Evolutionary conservation across 2,329 filamentous ascomycete species (phyloP).

Genomic region (Nemania abortiva): DNA sequence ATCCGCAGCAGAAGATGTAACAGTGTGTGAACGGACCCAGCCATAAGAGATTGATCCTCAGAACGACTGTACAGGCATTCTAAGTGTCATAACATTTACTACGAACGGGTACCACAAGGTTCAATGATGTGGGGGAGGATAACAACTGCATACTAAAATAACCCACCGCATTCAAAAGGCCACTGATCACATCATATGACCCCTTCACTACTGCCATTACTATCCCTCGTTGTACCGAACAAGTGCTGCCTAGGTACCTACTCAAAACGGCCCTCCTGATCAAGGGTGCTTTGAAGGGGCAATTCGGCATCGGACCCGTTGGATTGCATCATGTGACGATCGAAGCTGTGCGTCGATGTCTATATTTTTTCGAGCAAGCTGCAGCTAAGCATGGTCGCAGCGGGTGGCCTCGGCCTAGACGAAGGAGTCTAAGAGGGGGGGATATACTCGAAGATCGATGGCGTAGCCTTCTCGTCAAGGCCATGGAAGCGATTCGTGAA

Average conservation of each 20-base stretch:
- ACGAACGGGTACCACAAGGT: neutral
- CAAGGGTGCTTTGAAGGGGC: conserved; percentile 52
- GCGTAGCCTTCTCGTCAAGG: conserved; percentile 53
- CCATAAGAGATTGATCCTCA: too few species aligned
- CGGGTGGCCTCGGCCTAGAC: conserved; percentile 48
- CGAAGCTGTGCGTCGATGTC: conserved; percentile 59
- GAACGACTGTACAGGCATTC: neutral
- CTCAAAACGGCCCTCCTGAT: conserved; percentile 43
- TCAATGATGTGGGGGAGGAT: neutral
- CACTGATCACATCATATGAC: neutral
- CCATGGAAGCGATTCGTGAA: conserved; percentile 59
- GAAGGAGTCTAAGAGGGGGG: neutral
- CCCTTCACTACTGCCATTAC: neutral
- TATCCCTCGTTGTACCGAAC: neutral
- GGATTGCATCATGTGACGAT: conserved; percentile 57
- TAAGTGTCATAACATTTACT: neutral
- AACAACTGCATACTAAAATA: neutral
- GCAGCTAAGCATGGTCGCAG: conserved; percentile 54
- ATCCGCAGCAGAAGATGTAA: neutral
- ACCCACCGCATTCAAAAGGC: neutral
- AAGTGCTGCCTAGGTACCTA: conserved; percentile 19
- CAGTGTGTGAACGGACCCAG: neutral
- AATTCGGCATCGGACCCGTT: conserved; percentile 53
- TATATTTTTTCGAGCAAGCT: conserved; percentile 57
- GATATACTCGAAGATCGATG: conserved; percentile 52